A percentile compares a stretch with the other conserved stretches of the same genome.
Conservation (phyloP, 1,139 yeast genomes). For the Suhomyces guaymorum region DNA sequence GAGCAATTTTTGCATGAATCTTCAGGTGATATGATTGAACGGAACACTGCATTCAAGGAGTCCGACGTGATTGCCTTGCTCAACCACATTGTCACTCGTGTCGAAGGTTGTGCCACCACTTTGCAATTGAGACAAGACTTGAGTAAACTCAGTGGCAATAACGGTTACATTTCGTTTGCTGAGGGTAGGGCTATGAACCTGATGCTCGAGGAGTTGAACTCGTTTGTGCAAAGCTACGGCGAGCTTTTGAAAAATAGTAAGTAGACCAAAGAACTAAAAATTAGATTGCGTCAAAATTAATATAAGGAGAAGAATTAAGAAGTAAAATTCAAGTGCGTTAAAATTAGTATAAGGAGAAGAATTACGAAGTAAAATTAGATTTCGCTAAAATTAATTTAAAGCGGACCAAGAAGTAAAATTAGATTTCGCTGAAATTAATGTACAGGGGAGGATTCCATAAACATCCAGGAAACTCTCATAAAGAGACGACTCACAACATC, state of each 20-base stretch:
- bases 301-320: no score
- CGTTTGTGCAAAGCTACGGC: conserved; percentile 10
- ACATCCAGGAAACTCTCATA: no score
- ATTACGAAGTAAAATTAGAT: no score
- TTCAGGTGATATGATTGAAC: conserved; percentile 27
- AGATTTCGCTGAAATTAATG: no score
- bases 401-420: no score
- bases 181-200: conserved; percentile 25
- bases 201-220: conserved; percentile 30
- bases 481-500: no score
- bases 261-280: not conserved
- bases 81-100: conserved; percentile 63
- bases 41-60: conserved; percentile 31
- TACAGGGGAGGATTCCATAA: no score
- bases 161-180: conserved; percentile 27
- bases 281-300: not conserved
- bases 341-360: no score
- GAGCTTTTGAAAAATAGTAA: not conserved
- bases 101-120: conserved; percentile 54
- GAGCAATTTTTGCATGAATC: conserved; percentile 33
- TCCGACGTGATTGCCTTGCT: conserved; percentile 49
- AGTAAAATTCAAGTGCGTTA: no score
- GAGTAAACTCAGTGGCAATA: conserved; percentile 24
- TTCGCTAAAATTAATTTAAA: no score
- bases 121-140: conserved; percentile 38